Evolutionary conservation across 1,284 basidiomycete species (phyloP).

Genomic region (Malassezia sympodialis): DNA sequence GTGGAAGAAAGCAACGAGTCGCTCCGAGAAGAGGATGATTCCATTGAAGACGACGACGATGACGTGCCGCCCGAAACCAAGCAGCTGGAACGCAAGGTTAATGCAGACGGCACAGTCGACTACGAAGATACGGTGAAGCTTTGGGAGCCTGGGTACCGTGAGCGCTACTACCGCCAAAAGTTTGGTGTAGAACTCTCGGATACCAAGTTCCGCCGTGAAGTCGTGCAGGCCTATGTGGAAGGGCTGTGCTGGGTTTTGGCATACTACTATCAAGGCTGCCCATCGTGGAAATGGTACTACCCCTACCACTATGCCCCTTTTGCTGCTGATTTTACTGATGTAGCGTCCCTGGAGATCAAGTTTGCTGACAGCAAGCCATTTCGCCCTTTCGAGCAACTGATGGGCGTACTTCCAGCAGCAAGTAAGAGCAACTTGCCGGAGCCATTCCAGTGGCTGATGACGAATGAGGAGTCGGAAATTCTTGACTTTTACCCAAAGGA

Average conservation of each 20-base stretch:
- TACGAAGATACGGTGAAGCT: constrained; percentile 88
- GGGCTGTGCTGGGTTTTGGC: constrained; percentile 91
- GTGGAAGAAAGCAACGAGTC: neutral
- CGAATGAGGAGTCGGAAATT: constrained; percentile 74
- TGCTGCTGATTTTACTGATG: constrained; percentile 79
- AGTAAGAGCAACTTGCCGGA: constrained; percentile 77
- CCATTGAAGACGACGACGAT: constrained; percentile 55
- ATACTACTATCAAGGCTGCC: constrained; percentile 92
- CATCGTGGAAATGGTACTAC: constrained; percentile 99
- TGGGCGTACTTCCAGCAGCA: constrained; percentile 93
- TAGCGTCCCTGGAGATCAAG: constrained; percentile 63
- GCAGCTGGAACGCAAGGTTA: constrained; percentile 30
- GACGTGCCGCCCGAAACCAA: neutral
- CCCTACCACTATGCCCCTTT: constrained; percentile 98
- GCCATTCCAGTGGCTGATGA: constrained; percentile 82
- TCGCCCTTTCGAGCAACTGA: constrained; percentile 92
- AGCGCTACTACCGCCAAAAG: constrained; percentile 89
- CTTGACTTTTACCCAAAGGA: constrained; percentile 88
- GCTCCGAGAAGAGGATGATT: constrained; percentile 49
- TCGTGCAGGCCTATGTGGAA: constrained; percentile 78
- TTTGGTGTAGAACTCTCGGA: constrained; percentile 71
- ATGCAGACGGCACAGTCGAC: constrained; percentile 56
- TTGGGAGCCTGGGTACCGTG: constrained; percentile 60
- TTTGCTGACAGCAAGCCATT: constrained; percentile 77
- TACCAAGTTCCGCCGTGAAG: constrained; percentile 62